Evolutionary conservation across 352 stramenopile species (phyloP).

Genomic region (Blastocystis sp.): DNA sequence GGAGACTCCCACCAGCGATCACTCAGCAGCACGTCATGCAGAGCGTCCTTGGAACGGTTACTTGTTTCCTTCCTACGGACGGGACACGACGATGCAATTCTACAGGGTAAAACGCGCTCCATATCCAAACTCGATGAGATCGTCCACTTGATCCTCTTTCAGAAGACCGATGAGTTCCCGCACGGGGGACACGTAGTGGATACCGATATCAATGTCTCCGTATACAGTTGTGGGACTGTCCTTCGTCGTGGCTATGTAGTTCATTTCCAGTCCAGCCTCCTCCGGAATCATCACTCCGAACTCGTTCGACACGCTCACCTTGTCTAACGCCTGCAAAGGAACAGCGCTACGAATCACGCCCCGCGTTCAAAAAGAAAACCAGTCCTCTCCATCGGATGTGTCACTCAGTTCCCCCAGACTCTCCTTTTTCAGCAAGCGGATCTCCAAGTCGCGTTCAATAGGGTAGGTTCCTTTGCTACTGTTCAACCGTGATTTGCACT

Average conservation of each 20-base stretch:
- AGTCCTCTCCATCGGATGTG: constrained; percentile 18
- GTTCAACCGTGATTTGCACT: not conserved
- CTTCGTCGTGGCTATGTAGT: not conserved
- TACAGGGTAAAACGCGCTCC: too few relatives aligned
- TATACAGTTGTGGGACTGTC: not conserved
- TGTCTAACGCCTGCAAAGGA: not conserved
- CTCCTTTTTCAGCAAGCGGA: not conserved
- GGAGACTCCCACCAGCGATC: not conserved
- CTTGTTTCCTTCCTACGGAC: too few relatives aligned
- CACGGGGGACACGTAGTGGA: not conserved
- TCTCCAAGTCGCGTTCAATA: not conserved
- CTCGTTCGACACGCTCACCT: not conserved
- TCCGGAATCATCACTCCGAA: not conserved
- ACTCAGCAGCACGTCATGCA: not conserved
- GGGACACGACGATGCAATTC: too few relatives aligned
- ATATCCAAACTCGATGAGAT: not conserved
- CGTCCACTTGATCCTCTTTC: not conserved
- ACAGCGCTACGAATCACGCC: not conserved
- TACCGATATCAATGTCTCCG: not conserved
- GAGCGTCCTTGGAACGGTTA: not conserved
- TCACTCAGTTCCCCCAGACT: not conserved
- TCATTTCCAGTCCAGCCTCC: not conserved
- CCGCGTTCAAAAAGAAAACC: not conserved
- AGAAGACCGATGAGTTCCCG: not conserved
- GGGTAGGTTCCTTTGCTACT: not conserved